These are phyloP conservation scores for Ulota crispa DNA, from an alignment of 225 moss, liverwort and hornwort genomes.

Conservation along the genomic window DNA sequence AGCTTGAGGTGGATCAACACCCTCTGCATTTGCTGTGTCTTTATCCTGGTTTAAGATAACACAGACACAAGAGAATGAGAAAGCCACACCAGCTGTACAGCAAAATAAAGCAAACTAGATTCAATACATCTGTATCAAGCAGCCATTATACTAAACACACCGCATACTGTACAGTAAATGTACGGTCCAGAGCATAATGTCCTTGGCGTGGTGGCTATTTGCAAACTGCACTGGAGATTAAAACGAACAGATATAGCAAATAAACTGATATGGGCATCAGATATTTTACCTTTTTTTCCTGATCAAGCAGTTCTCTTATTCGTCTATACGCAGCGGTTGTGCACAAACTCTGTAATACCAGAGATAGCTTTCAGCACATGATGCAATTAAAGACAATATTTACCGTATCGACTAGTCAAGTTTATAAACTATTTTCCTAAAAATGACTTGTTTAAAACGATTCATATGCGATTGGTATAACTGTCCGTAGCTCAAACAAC, in stretches of 20 bases:
- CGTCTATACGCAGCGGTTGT: slow-evolving; percentile 90
- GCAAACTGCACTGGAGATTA: neutral
- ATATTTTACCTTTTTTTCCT: slow-evolving; percentile 77
- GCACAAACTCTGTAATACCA: slow-evolving; percentile 65
- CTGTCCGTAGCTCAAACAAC: neutral
- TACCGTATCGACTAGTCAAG: neutral
- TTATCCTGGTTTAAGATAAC: slow-evolving; percentile 53
- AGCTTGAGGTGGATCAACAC: slow-evolving; percentile 61
- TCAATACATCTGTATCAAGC: neutral
- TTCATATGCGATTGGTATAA: neutral
- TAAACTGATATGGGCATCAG: neutral
- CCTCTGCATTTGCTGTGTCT: slow-evolving; percentile 67
- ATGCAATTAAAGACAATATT: neutral
- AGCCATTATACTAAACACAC: neutral
- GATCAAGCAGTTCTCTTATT: slow-evolving; percentile 83
- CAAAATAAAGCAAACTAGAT: neutral
- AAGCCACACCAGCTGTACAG: neutral
- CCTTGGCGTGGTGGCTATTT: neutral
- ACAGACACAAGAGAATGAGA: neutral
- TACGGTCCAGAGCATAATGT: neutral
- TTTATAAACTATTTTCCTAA: neutral
- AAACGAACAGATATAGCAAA: neutral
- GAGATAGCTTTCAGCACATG: neutral
- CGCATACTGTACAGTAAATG: neutral
- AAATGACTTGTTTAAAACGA: neutral